Conservation (phyloP, 768 basidiomycete genomes). For the Boletus huronensis region DNA sequence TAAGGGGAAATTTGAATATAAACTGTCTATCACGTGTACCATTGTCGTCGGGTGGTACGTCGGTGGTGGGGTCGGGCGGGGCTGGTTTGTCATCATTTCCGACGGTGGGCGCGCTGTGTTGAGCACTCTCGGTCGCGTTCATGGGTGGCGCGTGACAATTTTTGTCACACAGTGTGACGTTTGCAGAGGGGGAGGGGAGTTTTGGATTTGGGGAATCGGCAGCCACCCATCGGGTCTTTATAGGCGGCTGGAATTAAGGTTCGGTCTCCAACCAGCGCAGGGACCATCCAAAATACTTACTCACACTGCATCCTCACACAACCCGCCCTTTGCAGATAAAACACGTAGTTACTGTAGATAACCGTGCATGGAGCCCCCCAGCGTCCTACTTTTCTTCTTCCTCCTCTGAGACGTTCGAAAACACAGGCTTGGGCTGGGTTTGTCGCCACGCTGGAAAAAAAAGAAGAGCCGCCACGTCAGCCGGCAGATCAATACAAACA, state of each 20-base stretch:
- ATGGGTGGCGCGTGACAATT: conserved; percentile 66
- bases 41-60: conserved; percentile 29
- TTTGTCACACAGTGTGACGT: conserved; percentile 62
- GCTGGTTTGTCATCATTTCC: conserved; percentile 30
- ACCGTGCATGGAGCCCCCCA: conserved; percentile 17
- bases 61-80: conserved; percentile 15
- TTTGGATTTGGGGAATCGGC: conserved; percentile 63
- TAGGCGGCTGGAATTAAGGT: conserved; percentile 79
- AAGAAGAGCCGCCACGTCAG: conserved; percentile 59
- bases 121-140: conserved; percentile 45
- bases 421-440: conserved; percentile 86
- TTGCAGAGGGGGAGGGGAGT: conserved; percentile 48
- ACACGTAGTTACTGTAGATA: conserved; percentile 5
- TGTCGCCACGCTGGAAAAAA: conserved; percentile 76
- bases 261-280: conserved; percentile 73
- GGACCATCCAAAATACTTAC: conserved; percentile 51
- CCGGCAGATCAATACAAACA: conserved; percentile 33
- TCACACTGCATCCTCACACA: conserved; percentile 30
- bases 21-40: conserved; percentile 39
- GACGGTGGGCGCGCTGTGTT: conserved; percentile 30
- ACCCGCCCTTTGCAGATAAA: conserved; percentile 7
- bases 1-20: conserved; percentile 29
- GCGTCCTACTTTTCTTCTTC: conserved; percentile 53
- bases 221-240: conserved; percentile 75
- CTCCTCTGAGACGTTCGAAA: conserved; percentile 57